Evolutionary conservation across 2,329 filamentous ascomycete genomes (phyloP), one percentile per base, ranked within the genome.

Genomic region (Colletotrichum liriopes): DNA sequence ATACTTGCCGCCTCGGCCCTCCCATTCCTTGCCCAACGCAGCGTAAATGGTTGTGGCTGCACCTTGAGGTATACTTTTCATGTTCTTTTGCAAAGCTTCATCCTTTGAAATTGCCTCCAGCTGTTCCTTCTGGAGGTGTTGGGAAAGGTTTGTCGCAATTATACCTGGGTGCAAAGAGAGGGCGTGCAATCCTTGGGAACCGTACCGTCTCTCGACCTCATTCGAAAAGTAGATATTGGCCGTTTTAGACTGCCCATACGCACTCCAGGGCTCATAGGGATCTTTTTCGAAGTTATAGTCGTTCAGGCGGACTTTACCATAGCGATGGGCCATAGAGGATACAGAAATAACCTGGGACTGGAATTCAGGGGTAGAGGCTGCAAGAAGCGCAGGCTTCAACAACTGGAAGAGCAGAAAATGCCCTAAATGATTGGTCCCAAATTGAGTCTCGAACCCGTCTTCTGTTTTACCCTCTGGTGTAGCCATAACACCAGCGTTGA

Each of bases 361-460:
- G 66, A 85, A 87, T 0, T 76, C 74, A 0, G 82, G 77, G 0
- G 81, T 84, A 0, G 81, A 74, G 1, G 81, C 80, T 0, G 79
- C 75, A 0, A 88, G 77, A 1, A 90, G 76, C 0, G 82, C 76
- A 0, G 81, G 77, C 51, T 85, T 85, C 26, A 90, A 79, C 0
- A 88, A 81, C 23, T 87, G 80, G 74, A 88, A 86, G 29, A 90
- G 81, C 0, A 89, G 81, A 78, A 90, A 90, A 73, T 89, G 86
- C 11, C 79, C 82, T 0, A 91, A 78, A 74, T 90, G 83, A 75
- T 90, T 89, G 2, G 82, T 85, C 45, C 82, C 87, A 67, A 90
- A 85, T 67, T 90, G 87, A 0, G 77, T 76, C 74, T 78, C 78
- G 18, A 75, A 73, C 0, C 78, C 78, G 35, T 77, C 75, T 18